Percentiles rank a stretch among this genome's conserved stretches.
Conservation (phyloP, 2,329 filamentous ascomycete species). For the Aspergillus ustus region DNA sequence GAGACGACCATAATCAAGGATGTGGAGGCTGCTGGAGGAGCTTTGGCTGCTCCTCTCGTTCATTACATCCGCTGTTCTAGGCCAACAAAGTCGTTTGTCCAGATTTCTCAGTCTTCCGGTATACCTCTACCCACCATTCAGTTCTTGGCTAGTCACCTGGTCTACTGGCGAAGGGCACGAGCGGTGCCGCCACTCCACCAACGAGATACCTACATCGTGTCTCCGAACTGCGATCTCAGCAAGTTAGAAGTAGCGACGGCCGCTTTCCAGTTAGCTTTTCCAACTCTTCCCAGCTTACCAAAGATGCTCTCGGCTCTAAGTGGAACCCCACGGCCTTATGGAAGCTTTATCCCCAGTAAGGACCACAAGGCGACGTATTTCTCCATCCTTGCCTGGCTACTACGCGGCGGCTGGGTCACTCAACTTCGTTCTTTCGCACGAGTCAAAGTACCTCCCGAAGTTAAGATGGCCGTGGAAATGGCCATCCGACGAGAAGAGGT, state of each 20-base stretch:
- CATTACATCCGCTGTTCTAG: constrained; percentile 68
- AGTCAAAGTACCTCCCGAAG: constrained; percentile 80
- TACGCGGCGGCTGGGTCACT: constrained; percentile 91
- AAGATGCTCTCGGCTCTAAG: constrained; percentile 88
- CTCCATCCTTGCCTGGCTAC: constrained; percentile 88
- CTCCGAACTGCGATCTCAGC: constrained; percentile 81
- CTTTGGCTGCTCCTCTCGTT: constrained; percentile 75
- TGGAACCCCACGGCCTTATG: constrained; percentile 79
- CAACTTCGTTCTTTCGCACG: constrained; percentile 91
- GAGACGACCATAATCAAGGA: constrained; percentile 77
- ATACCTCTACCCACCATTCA: constrained; percentile 82
- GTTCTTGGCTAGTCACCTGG: constrained; percentile 87
- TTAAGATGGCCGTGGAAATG: constrained; percentile 78
- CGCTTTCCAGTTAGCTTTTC: constrained; percentile 78
- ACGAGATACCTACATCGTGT: constrained; percentile 88
- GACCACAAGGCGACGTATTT: constrained; percentile 87
- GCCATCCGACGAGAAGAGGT: constrained; percentile 70
- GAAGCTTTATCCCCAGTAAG: constrained; percentile 81
- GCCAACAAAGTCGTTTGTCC: constrained; percentile 71
- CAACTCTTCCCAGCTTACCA: constrained; percentile 78
- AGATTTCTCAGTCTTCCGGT: constrained; percentile 63
- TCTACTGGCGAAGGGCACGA: constrained; percentile 93
- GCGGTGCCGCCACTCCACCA: constrained; percentile 89
- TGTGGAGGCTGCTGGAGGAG: constrained; percentile 71
- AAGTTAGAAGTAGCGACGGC: constrained; percentile 70